These are phyloP conservation scores for Stylosanthes scabra DNA, from an alignment of 331 rosid genomes.

Conservation along the genomic window DNA sequence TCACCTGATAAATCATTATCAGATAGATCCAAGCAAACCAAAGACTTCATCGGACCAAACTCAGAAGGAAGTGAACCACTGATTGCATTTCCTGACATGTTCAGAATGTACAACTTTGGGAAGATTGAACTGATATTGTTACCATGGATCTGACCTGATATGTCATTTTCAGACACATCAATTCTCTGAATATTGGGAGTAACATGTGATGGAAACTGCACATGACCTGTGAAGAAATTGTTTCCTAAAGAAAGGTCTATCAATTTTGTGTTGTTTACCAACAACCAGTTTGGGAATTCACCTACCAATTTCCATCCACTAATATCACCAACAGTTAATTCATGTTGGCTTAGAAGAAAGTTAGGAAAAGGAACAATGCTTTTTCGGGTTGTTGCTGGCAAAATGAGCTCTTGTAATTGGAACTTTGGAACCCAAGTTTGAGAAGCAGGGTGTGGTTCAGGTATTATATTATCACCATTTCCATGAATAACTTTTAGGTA, in stretches of 20 bases:
- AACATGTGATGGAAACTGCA: neutral
- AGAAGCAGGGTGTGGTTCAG: neutral
- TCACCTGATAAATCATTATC: neutral
- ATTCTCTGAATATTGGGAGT: neutral
- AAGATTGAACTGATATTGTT: slow-evolving; percentile 5
- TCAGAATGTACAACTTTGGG: neutral
- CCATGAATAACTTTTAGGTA: neutral
- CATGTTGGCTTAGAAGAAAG: neutral
- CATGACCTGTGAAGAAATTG: neutral
- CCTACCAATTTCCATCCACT: slow-evolving; percentile 19
- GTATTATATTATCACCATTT: neutral
- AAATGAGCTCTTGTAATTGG: neutral
- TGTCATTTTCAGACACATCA: neutral
- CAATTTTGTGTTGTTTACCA: slow-evolving; percentile 34
- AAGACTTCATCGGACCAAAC: neutral
- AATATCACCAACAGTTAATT: neutral
- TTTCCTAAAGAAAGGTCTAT: neutral
- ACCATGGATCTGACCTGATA: neutral
- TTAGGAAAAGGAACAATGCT: neutral
- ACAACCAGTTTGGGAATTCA: slow-evolving; percentile 31
- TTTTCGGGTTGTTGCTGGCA: neutral
- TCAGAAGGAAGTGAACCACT: neutral
- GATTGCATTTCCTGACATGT: neutral
- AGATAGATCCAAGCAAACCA: neutral
- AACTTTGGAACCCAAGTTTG: neutral